These are phyloP conservation scores for Helicostylum pulchrum DNA, from an alignment of 192 early-diverging fungal genomes.

Conservation along the genomic window DNA sequence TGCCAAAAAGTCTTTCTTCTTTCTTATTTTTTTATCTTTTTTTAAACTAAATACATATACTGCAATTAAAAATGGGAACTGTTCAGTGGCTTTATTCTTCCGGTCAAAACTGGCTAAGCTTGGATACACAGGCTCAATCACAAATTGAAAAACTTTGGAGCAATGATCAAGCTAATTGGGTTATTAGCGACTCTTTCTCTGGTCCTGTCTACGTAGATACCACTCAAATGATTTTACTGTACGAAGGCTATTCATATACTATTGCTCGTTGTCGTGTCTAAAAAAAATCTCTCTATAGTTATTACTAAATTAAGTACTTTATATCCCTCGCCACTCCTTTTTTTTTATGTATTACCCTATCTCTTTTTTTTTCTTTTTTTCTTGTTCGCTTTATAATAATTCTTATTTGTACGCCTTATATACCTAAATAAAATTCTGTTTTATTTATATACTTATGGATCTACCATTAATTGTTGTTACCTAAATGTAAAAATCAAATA, in stretches of 20 bases:
- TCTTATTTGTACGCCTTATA: no score
- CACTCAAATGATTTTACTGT: conserved; percentile 2
- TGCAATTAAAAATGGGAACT: not conserved
- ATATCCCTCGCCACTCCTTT: no score
- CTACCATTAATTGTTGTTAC: no score
- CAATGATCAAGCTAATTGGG: conserved; percentile 2
- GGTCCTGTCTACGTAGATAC: conserved; percentile 13
- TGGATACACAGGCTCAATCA: conserved; percentile 4
- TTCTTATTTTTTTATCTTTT: not conserved
- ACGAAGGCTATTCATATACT: not conserved
- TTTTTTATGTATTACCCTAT: no score
- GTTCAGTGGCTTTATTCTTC: conserved; percentile 6
- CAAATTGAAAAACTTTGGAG: conserved; percentile 14
- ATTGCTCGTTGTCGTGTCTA: conserved; percentile 1
- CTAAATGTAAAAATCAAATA: no score
- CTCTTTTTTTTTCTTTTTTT: no score
- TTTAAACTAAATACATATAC: not conserved
- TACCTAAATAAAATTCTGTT: no score
- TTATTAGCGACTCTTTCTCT: not conserved
- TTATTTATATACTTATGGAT: no score
- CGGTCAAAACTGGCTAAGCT: conserved; percentile 2
- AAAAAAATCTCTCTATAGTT: no score
- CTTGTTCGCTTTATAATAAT: no score
- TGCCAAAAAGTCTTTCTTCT: no score
- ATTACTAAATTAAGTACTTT: no score